Evolutionary conservation across 2,329 filamentous ascomycete species (phyloP).

Genomic region (Colletotrichum sp.): DNA sequence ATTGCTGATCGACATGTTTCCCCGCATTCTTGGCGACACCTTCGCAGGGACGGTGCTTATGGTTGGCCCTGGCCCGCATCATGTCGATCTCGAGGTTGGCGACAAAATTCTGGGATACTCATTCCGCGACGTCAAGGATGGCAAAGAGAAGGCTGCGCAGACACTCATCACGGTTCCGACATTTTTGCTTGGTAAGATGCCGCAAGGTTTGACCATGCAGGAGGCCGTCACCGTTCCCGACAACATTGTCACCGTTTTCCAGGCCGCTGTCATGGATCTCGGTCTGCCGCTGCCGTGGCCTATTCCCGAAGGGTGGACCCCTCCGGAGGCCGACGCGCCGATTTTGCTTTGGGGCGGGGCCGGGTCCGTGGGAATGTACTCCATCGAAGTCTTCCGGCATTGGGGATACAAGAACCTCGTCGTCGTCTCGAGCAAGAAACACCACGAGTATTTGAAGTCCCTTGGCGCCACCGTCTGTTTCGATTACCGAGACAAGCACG

Average conservation of each 20-base stretch:
- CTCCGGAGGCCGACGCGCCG: constrained; percentile 37
- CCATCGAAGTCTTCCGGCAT: constrained; percentile 54
- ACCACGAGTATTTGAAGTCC: constrained; percentile 46
- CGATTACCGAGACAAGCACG: constrained; percentile 46
- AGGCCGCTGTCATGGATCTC: constrained; percentile 55
- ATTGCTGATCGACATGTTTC: constrained; percentile 53
- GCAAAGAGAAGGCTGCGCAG: constrained; percentile 58
- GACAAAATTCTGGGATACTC: constrained; percentile 63
- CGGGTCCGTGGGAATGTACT: constrained; percentile 56
- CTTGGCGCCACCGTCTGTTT: constrained; percentile 52
- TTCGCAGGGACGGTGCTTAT: constrained; percentile 58
- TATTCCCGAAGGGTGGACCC: constrained; percentile 45
- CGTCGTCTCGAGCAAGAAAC: constrained; percentile 49
- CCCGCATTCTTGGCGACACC: constrained; percentile 55
- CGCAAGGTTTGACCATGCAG: constrained; percentile 42
- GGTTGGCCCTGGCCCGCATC: constrained; percentile 41
- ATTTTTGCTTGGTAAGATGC: constrained; percentile 52
- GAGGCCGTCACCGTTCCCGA: constrained; percentile 60
- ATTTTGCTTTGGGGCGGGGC: constrained; percentile 59
- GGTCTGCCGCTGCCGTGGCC: constrained; percentile 63
- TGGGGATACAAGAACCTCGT: constrained; percentile 59
- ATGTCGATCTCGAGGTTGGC: constrained; percentile 48
- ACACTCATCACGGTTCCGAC: constrained; percentile 58
- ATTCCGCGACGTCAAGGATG: constrained; percentile 47
- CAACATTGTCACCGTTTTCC: constrained; percentile 65